phyloP scores from a whole-genome alignment of 2,329 filamentous ascomycete species.

The Monosporascus sp. region DNA sequence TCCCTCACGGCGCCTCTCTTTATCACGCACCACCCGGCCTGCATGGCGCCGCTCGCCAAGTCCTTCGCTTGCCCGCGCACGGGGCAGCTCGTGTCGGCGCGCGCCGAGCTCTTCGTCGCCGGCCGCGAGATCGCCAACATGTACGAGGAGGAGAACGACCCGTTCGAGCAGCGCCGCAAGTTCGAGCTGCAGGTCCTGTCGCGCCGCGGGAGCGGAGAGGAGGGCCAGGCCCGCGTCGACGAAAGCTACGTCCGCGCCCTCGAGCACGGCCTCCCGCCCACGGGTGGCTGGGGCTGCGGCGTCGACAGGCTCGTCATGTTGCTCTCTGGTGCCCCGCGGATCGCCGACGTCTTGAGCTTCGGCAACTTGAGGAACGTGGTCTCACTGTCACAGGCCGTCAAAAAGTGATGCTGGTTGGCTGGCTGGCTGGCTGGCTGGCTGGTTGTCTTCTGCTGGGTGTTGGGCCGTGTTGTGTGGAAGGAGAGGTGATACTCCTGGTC shows the following conservation, averaged over 20 bases:
- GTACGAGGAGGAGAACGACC: slow-evolving; percentile 97
- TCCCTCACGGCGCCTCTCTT: slow-evolving; percentile 68
- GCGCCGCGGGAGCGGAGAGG: slow-evolving; percentile 31
- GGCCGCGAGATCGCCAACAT: slow-evolving; percentile 87
- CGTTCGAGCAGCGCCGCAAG: slow-evolving; percentile 78
- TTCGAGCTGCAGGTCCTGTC: slow-evolving; percentile 52
- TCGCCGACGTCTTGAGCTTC: slow-evolving; percentile 83
- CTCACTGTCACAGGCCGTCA: slow-evolving; percentile 35
- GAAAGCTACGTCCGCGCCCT: slow-evolving; percentile 80
- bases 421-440: too few species aligned
- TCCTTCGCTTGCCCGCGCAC: slow-evolving; percentile 67
- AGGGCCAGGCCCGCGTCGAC: slow-evolving; percentile 51
- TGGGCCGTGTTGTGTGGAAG: too few species aligned
- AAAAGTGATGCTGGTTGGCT: background rate
- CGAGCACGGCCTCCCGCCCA: slow-evolving; percentile 88
- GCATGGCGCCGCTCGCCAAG: slow-evolving; percentile 87
- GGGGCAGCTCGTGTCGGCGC: slow-evolving; percentile 69
- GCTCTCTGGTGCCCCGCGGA: slow-evolving; percentile 71
- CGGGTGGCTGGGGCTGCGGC: slow-evolving; percentile 93
- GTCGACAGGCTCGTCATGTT: slow-evolving; percentile 90
- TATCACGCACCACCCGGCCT: slow-evolving; percentile 83
- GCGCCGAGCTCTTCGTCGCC: slow-evolving; percentile 78
- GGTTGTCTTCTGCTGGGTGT: too few species aligned
- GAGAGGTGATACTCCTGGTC: too few species aligned
- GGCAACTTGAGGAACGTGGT: slow-evolving; percentile 72